Evolutionary conservation across 768 basidiomycete species (phyloP).

Genomic region (Leucosporidium yakuticum): DNA sequence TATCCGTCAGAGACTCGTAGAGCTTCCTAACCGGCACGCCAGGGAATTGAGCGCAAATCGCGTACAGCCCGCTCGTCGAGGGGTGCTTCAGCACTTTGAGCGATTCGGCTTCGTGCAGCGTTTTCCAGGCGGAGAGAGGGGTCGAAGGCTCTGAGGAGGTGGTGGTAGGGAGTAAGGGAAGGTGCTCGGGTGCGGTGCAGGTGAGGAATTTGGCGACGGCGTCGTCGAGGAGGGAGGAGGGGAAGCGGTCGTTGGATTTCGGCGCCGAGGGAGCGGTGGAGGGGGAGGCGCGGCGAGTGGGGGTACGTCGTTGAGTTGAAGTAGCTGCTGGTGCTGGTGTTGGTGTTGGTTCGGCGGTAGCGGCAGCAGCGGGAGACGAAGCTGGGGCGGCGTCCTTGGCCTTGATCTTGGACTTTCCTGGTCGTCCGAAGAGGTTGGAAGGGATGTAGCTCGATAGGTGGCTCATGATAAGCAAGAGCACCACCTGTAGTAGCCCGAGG

Average conservation of each 20-base stretch:
- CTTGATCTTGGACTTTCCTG: no score
- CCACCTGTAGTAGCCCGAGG: conserved; percentile 29
- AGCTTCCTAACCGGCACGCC: conserved; percentile 29
- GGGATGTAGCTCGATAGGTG: conserved; percentile 5
- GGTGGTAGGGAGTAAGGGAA: conserved; percentile 7
- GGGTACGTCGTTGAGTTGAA: neutral
- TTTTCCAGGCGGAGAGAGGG: conserved; percentile 25
- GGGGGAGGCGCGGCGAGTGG: neutral
- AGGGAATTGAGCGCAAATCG: conserved; percentile 25
- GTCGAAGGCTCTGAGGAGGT: neutral
- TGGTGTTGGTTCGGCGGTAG: neutral
- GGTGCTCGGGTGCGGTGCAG: conserved; percentile 24
- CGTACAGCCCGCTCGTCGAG: conserved; percentile 26
- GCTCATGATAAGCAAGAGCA: conserved; percentile 24
- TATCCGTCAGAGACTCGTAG: conserved; percentile 26
- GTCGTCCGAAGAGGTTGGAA: neutral
- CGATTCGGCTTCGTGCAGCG: conserved; percentile 12
- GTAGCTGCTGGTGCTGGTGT: neutral
- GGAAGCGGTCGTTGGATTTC: conserved; percentile 6
- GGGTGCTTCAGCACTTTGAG: conserved; percentile 33
- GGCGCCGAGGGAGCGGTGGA: neutral
- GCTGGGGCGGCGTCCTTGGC: neutral
- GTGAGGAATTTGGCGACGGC: conserved; percentile 31
- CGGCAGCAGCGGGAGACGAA: neutral
- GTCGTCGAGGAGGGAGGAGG: conserved; percentile 28